Evolutionary conservation across 164 flowering plant species (phyloP).

Genomic region (Umbilicus rupestris): DNA sequence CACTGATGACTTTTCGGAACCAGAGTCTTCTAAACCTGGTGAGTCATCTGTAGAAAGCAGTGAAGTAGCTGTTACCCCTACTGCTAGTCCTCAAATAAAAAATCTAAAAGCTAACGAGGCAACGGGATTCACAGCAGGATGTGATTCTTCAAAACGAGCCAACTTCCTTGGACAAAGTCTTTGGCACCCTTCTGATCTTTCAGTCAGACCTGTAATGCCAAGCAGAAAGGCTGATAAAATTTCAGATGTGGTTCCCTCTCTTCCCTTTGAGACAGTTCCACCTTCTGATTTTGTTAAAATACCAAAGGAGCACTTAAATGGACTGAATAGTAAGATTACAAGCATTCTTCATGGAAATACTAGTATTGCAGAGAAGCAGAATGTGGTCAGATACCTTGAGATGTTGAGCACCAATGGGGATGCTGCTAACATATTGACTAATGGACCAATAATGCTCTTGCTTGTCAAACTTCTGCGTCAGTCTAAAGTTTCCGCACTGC

Average conservation of each 20-base stretch:
- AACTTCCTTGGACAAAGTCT: conserved; percentile 44
- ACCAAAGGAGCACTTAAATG: conserved; percentile 56
- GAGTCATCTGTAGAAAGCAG: conserved; percentile 38
- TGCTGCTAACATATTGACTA: conserved; percentile 80
- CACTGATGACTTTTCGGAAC: conserved; percentile 18
- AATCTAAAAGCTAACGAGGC: conserved; percentile 34
- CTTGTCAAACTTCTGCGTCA: conserved; percentile 79
- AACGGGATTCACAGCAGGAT: conserved; percentile 32
- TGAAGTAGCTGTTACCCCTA: conserved; percentile 51
- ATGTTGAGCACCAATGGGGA: conserved; percentile 65
- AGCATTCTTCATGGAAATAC: conserved; percentile 46
- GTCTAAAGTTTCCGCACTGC: conserved; percentile 65
- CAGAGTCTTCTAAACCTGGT: conserved; percentile 30
- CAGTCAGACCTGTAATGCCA: conserved; percentile 97
- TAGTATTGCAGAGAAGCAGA: conserved; percentile 66
- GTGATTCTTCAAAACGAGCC: conserved; percentile 44
- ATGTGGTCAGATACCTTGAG: conserved; percentile 77
- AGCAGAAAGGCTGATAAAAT: conserved; percentile 74
- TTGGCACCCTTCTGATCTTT: conserved; percentile 95
- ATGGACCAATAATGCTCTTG: conserved; percentile 79
- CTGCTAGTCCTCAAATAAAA: conserved; percentile 54
- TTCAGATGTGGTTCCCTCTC: conserved; percentile 46
- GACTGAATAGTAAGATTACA: conserved; percentile 34
- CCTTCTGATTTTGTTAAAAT: conserved; percentile 68
- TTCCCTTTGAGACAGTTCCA: conserved; percentile 67